Percentiles rank a stretch among this genome's conserved stretches.
These are phyloP conservation scores for Xylaria longipes DNA, from an alignment of 495 filamentous ascomycete genomes.

Conservation along the genomic window DNA sequence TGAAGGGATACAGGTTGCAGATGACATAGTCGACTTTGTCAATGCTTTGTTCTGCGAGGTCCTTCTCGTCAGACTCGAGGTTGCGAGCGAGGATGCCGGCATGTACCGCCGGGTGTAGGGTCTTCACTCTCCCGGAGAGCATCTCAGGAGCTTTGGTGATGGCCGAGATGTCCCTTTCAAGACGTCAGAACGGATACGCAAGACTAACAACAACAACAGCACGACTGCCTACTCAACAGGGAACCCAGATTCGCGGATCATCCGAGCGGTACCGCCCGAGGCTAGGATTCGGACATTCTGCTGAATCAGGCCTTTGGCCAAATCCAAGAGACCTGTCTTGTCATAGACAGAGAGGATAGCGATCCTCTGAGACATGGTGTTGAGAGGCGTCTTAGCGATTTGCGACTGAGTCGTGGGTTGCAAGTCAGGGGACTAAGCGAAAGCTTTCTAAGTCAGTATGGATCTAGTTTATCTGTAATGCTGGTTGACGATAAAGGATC, in stretches of 20 bases:
- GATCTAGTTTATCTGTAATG: background rate
- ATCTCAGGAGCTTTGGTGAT: constrained; percentile 99
- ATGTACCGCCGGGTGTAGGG: constrained; percentile 93
- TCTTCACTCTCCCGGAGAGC: constrained; percentile 95
- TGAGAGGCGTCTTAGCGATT: background rate
- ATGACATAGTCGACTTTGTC: constrained; percentile 97
- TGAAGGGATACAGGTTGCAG: constrained; percentile 99
- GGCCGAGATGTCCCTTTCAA: constrained; percentile 83
- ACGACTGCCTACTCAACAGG: constrained; percentile 76
- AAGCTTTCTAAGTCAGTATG: background rate
- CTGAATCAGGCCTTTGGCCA: constrained; percentile 92
- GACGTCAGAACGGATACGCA: constrained; percentile 25
- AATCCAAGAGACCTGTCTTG: constrained; percentile 95
- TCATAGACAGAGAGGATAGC: constrained; percentile 98
- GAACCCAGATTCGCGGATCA: constrained; percentile 95
- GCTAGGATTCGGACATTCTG: constrained; percentile 91
- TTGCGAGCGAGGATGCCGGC: constrained; percentile 91
- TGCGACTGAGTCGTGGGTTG: constrained; percentile 19
- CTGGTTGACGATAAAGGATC: background rate
- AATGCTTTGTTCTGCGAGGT: constrained; percentile 96
- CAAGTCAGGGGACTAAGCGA: background rate
- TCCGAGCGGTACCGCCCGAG: constrained; percentile 89
- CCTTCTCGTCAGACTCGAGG: constrained; percentile 91
- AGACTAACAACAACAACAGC: constrained; percentile 13
- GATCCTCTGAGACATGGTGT: constrained; percentile 56